Evolutionary conservation across 1,139 yeast species (phyloP), one percentile per base, ranked within the genome.

Genomic region (Hansenula lynferdii): DNA sequence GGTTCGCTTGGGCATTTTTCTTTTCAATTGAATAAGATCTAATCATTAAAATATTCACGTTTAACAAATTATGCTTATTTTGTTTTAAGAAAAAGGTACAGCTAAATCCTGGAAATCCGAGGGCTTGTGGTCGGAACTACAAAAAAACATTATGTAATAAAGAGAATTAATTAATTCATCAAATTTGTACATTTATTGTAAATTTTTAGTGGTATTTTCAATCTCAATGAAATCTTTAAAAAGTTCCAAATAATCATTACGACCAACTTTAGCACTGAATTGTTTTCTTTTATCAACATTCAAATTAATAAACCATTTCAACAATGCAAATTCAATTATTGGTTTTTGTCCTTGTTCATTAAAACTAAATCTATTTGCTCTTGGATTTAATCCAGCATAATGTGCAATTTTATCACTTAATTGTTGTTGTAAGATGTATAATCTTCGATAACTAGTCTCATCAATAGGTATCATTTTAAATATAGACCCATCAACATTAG

Each of bases 341-440:
- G 84, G 84, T 46, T 79, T 76, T 38, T 68, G 41, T 3, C 53
- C 53, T 7, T 50, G 42, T 24, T 54, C 57, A 18, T 51, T 53
- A n/a, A 75, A 75, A 3, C 80, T 77, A 28, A 75, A 64, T 36
- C 90, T 65, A 54, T 84, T 84, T 63, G 80, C 65, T 45, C 77
- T 69, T 3, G 97, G 96, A 55, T 90, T 92, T 47, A 92, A 66
- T 0, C 97, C 96, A 42, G 86, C 82, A 43, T 66, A 62, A 45
- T 85, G 94, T 39, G 69, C 71, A 45, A 61, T 57, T 40, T 61
- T 60, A 44, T 90, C 97, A 19, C 76, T 74, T 39, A 92, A 64
- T 53, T 89, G 97, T 59, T 89, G 96, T 54, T 90, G 97, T 16
- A 92, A 66, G 28, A 89, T 83, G 54, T 85, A 86, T 58, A 92